These are phyloP conservation scores for Schwanniomyces vanrijiae DNA, from an alignment of 805 yeast species.

Conservation along the genomic window DNA sequence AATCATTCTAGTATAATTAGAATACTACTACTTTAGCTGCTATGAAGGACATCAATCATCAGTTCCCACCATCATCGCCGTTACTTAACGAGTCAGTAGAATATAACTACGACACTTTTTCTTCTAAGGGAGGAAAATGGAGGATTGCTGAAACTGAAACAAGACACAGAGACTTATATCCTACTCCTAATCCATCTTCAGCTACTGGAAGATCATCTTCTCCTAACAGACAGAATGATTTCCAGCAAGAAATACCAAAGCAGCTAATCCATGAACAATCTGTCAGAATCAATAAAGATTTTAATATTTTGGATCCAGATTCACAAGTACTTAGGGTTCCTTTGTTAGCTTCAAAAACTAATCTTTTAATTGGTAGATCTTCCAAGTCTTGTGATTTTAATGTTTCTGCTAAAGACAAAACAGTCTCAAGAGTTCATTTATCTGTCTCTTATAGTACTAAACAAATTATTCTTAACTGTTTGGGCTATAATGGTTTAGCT, in stretches of 20 bases:
- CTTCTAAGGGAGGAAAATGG: not conserved
- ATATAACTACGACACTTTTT: constrained; percentile 10
- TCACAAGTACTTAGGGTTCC: constrained; percentile 33
- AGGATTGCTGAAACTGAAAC: constrained; percentile 5
- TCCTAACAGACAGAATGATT: constrained; percentile 21
- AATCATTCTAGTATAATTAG: not conserved
- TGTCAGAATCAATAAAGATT: constrained; percentile 29
- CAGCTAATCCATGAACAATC: not conserved
- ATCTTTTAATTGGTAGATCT: constrained; percentile 64
- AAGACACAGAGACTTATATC: constrained; percentile 38
- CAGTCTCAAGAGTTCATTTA: constrained; percentile 69
- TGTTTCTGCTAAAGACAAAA: constrained; percentile 49
- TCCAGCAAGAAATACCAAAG: constrained; percentile 1
- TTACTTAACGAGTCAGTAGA: constrained; percentile 27
- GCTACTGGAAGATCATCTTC: constrained; percentile 42
- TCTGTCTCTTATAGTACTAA: constrained; percentile 43
- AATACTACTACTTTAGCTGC: not conserved
- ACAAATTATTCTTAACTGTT: constrained; percentile 59
- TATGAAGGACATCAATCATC: constrained; percentile 1
- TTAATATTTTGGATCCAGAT: constrained; percentile 36
- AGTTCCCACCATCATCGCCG: constrained; percentile 56
- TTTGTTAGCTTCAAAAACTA: constrained; percentile 36
- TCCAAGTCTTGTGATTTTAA: constrained; percentile 55
- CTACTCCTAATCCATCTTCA: constrained; percentile 74
- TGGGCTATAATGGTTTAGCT: constrained; percentile 80